A percentile compares a stretch with the other conserved stretches of the same genome.
Evolutionary conservation across 345 rosid species (phyloP).

Genomic region (Salix viminalis): DNA sequence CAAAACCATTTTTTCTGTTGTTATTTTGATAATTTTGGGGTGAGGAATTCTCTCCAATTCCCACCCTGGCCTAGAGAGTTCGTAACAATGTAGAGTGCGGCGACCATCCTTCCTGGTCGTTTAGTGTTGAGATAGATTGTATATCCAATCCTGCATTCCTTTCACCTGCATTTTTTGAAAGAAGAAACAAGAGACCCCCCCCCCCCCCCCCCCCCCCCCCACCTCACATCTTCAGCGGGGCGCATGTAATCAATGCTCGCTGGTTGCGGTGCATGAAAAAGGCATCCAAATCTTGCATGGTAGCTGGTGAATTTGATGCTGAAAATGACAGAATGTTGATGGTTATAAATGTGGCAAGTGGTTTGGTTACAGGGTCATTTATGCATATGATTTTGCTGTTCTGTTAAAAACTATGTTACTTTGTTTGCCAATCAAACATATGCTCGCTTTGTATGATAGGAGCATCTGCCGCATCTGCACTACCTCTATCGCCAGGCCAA

Average conservation of each 20-base stretch:
- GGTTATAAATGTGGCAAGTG: background rate
- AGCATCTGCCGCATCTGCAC: slow-evolving; percentile 14
- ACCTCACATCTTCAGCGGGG: background rate
- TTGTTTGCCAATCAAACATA: background rate
- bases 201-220: background rate
- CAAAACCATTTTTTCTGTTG: no score
- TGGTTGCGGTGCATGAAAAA: background rate
- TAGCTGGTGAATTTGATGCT: background rate
- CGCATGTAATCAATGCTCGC: background rate
- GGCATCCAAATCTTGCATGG: background rate
- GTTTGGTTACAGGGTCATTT: background rate
- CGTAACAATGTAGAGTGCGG: background rate
- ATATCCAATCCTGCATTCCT: background rate
- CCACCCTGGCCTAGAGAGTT: no score
- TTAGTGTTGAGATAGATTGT: slow-evolving; percentile 1
- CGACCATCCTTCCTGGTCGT: background rate
- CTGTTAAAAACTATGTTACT: background rate
- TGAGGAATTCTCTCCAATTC: no score
- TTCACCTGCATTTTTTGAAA: background rate
- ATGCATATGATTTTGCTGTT: background rate
- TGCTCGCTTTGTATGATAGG: background rate
- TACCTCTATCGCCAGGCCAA: slow-evolving; percentile 33
- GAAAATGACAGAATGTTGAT: background rate
- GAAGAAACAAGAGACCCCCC: background rate
- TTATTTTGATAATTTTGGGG: no score